A percentile compares a stretch with the other conserved stretches of the same genome.
Evolutionary conservation across 2,329 filamentous ascomycete genomes (phyloP).

Genomic region (Talaromyces sp.): DNA sequence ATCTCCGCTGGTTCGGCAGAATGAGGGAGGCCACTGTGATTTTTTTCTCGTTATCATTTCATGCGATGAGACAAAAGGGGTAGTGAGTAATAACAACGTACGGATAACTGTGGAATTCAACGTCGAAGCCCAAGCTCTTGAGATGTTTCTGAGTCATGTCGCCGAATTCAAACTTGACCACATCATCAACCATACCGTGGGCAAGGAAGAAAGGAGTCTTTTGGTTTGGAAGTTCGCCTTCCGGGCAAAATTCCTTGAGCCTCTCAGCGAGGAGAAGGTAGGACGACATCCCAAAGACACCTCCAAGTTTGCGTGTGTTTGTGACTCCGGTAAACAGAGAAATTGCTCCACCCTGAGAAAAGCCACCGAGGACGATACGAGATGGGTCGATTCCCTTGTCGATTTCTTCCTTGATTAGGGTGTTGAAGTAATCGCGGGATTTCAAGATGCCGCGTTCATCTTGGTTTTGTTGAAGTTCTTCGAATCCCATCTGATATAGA

Average conservation of each 20-base stretch:
- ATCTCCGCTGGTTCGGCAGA: conserved; percentile 74
- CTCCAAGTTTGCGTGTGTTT: conserved; percentile 68
- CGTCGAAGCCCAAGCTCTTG: conserved; percentile 63
- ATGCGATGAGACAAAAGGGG: neutral
- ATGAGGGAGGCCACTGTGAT: conserved; percentile 63
- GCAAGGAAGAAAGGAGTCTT: conserved; percentile 83
- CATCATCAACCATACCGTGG: conserved; percentile 72
- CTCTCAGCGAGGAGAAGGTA: conserved; percentile 71
- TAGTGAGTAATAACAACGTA: conserved; percentile 41
- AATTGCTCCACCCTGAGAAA: conserved; percentile 77
- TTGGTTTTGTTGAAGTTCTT: conserved; percentile 37
- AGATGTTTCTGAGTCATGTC: conserved; percentile 62
- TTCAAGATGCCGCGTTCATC: conserved; percentile 66
- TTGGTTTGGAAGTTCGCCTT: conserved; percentile 57
- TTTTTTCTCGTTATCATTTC: neutral
- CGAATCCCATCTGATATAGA: conserved; percentile 32
- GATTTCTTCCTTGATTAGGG: conserved; percentile 74
- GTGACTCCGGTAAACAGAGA: conserved; percentile 77
- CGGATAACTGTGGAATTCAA: conserved; percentile 72
- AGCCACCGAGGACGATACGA: conserved; percentile 71
- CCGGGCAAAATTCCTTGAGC: conserved; percentile 51
- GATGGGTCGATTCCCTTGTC: conserved; percentile 73
- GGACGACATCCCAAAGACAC: conserved; percentile 78
- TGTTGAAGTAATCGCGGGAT: conserved; percentile 71
- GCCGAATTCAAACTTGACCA: conserved; percentile 69